phyloP scores from a whole-genome alignment of 225 moss, liverwort and hornwort species.

The Lunularia cruciata region DNA sequence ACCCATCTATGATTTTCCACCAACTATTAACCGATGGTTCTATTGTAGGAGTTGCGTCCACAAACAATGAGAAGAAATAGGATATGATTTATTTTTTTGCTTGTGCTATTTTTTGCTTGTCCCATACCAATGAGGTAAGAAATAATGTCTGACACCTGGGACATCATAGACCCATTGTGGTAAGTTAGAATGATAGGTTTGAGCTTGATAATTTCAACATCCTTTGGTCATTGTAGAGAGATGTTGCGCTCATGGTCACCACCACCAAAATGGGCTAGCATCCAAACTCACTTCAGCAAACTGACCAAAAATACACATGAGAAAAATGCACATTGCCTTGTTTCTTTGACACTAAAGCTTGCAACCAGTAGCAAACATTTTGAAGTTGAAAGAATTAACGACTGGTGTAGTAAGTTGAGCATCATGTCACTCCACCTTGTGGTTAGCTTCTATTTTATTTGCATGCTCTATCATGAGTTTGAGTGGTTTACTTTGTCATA shows the following conservation, averaged over 20 bases:
- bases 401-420: too few species aligned
- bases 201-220: constrained; percentile 18
- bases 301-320: background rate
- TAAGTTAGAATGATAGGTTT: constrained; percentile 53
- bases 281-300: background rate
- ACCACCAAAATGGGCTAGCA: constrained; percentile 11
- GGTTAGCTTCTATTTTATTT: too few species aligned
- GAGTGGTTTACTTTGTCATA: too few species aligned
- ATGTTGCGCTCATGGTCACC: background rate
- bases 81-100: constrained; percentile 37
- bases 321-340: background rate
- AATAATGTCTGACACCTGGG: constrained; percentile 34
- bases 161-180: constrained; percentile 67
- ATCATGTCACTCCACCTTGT: too few species aligned
- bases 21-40: constrained; percentile 61
- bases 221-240: background rate
- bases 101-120: constrained; percentile 50
- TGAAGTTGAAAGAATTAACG: too few species aligned
- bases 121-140: constrained; percentile 83
- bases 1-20: constrained; percentile 77
- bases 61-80: constrained; percentile 77
- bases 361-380: too few species aligned
- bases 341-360: background rate
- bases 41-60: constrained; percentile 18
- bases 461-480: too few species aligned